phyloP scores from a whole-genome alignment of 2,329 filamentous ascomycete genomes.

The Beauveria bassiana region DNA sequence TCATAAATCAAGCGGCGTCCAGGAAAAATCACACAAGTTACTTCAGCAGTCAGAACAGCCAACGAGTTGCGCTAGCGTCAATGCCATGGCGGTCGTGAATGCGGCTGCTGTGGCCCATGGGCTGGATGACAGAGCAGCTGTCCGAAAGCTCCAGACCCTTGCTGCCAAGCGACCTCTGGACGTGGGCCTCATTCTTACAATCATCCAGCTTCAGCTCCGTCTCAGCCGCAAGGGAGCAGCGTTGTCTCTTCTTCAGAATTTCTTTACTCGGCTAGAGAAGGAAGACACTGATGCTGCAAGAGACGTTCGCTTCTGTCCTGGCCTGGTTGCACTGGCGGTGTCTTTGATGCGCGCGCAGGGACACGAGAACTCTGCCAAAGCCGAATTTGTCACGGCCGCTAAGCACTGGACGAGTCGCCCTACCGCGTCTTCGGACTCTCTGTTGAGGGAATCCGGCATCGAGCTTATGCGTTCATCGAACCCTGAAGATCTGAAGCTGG shows the following conservation, averaged over 20 bases:
- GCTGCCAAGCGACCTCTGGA: slow-evolving; percentile 70
- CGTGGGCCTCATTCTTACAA: slow-evolving; percentile 70
- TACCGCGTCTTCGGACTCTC: slow-evolving; percentile 41
- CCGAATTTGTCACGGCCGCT: slow-evolving; percentile 71
- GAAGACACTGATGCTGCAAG: slow-evolving; percentile 47
- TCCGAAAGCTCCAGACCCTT: slow-evolving; percentile 62
- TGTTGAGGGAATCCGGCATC: slow-evolving; percentile 75
- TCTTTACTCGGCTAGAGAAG: slow-evolving; percentile 64
- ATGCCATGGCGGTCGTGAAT: slow-evolving; percentile 43
- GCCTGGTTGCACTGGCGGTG: slow-evolving; percentile 72
- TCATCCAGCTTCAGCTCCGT: slow-evolving; percentile 73
- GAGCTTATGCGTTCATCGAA: slow-evolving; percentile 72
- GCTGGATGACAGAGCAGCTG: slow-evolving; percentile 51
- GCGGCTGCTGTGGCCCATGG: slow-evolving; percentile 67
- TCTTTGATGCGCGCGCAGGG: slow-evolving; percentile 71
- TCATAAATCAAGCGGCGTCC: slow-evolving; percentile 59
- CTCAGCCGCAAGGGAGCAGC: slow-evolving; percentile 66
- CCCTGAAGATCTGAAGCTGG: slow-evolving; percentile 57
- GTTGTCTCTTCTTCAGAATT: slow-evolving; percentile 65
- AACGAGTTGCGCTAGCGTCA: slow-evolving; percentile 25
- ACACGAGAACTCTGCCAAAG: slow-evolving; percentile 62
- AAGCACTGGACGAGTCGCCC: slow-evolving; percentile 66
- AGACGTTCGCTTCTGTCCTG: slow-evolving; percentile 74
- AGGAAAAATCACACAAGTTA: slow-evolving; percentile 36
- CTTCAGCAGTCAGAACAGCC: slow-evolving; percentile 24